These are phyloP conservation scores for Nidularia pulvinata DNA, from an alignment of 768 basidiomycete genomes.

Conservation along the genomic window DNA sequence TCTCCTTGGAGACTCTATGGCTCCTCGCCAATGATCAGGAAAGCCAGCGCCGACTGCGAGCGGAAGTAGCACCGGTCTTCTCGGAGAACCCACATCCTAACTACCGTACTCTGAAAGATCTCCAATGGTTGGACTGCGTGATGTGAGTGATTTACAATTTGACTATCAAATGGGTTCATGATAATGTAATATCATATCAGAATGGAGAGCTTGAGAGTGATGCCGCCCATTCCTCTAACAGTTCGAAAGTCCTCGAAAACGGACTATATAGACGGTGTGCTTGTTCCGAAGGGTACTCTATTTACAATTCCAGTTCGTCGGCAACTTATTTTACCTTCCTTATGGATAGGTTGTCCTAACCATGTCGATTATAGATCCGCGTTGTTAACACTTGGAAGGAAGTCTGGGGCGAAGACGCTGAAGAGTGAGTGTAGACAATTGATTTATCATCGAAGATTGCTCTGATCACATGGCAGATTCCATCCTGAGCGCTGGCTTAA, in stretches of 20 bases:
- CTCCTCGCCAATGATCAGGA: constrained; percentile 41
- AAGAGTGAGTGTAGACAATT: constrained; percentile 27
- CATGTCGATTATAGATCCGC: constrained; percentile 30
- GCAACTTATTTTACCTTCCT: too few species aligned
- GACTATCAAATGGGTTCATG: neutral
- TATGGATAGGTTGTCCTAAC: too few species aligned
- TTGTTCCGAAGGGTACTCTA: constrained; percentile 43
- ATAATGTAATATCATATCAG: constrained; percentile 11
- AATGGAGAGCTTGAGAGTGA: constrained; percentile 40
- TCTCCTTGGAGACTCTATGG: constrained; percentile 32
- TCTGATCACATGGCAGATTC: constrained; percentile 25
- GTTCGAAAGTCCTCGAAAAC: constrained; percentile 32
- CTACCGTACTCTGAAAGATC: constrained; percentile 35
- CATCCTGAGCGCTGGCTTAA: constrained; percentile 44
- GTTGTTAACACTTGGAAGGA: constrained; percentile 48
- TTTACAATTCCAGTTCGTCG: constrained; percentile 37
- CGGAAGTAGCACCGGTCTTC: constrained; percentile 38
- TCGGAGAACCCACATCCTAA: constrained; percentile 29
- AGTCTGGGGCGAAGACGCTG: constrained; percentile 50
- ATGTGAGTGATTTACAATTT: constrained; percentile 20
- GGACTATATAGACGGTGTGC: constrained; percentile 39
- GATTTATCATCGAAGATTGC: neutral
- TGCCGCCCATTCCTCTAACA: constrained; percentile 41
- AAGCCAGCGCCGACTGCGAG: constrained; percentile 40
- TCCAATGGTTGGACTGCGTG: constrained; percentile 37